Evolutionary conservation across 2,329 filamentous ascomycete species (phyloP).

Genomic region (Fusarium dlaminii): DNA sequence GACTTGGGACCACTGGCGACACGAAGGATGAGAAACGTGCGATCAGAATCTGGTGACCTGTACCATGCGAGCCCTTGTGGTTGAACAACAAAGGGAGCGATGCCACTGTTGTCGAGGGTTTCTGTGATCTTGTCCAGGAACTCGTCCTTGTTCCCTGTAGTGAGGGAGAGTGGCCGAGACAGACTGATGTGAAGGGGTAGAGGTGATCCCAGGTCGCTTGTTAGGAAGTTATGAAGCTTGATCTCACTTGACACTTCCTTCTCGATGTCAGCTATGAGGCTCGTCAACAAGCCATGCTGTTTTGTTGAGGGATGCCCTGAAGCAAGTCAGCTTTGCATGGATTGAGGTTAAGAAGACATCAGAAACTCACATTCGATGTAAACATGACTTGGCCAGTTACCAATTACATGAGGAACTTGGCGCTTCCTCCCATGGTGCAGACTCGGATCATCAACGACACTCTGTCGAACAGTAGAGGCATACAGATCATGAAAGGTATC

Average conservation of each 20-base stretch:
- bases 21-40: conserved; percentile 86
- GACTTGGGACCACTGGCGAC: conserved; percentile 52
- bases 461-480: conserved; percentile 79
- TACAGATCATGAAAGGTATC: conserved; percentile 88
- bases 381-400: conserved; percentile 92
- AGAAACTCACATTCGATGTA: conserved; percentile 85
- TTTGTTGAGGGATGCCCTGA: conserved; percentile 63
- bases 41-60: conserved; percentile 65
- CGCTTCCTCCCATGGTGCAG: conserved; percentile 88
- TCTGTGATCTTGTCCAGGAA: conserved; percentile 69
- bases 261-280: conserved; percentile 53
- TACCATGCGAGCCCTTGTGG: conserved; percentile 58
- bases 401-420: conserved; percentile 82
- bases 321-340: not conserved
- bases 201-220: conserved; percentile 79
- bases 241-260: conserved; percentile 44
- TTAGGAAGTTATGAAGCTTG: conserved; percentile 74
- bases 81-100: conserved; percentile 51
- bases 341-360: not conserved
- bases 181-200: conserved; percentile 91
- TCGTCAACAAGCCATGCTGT: conserved; percentile 59
- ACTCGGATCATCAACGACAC: conserved; percentile 81
- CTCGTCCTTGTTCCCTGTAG: conserved; percentile 73
- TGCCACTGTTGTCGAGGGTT: conserved; percentile 47
- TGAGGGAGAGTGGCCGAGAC: conserved; percentile 81